phyloP scores from a whole-genome alignment of 352 stramenopile species.

The Globisporangium viniferum region DNA sequence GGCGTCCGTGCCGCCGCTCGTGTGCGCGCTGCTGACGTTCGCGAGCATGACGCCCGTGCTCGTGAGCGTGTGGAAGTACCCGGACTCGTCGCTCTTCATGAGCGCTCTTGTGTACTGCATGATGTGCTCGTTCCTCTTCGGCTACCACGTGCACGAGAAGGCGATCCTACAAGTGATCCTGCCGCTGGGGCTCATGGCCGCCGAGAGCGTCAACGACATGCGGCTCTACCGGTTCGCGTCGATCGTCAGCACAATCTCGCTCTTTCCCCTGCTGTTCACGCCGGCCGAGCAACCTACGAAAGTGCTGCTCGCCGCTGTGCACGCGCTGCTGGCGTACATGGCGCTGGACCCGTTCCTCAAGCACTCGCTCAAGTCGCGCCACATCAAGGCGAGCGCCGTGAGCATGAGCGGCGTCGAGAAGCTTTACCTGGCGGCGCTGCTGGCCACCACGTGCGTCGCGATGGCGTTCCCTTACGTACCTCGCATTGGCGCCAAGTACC shows the following conservation, averaged over 20 bases:
- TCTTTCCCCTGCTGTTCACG: slow-evolving; percentile 87
- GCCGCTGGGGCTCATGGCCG: slow-evolving; percentile 62
- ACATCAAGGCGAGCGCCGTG: slow-evolving; percentile 64
- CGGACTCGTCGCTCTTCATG: slow-evolving; percentile 77
- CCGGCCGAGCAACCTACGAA: slow-evolving; percentile 74
- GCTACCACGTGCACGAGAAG: slow-evolving; percentile 99
- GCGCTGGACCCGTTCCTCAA: slow-evolving; percentile 67
- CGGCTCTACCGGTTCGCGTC: slow-evolving; percentile 78
- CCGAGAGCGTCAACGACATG: slow-evolving; percentile 79
- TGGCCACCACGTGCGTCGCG: slow-evolving; percentile 32
- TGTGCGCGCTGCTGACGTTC: slow-evolving; percentile 83
- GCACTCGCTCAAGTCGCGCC: slow-evolving; percentile 62
- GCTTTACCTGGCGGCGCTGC: slow-evolving; percentile 42
- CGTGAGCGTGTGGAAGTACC: slow-evolving; percentile 70
- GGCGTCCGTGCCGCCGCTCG: slow-evolving; percentile 49
- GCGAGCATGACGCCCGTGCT: slow-evolving; percentile 75
- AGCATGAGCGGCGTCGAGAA: slow-evolving; percentile 54
- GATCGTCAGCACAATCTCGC: slow-evolving; percentile 63
- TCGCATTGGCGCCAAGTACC: slow-evolving; percentile 38
- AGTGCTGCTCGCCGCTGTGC: slow-evolving; percentile 56
- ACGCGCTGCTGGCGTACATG: slow-evolving; percentile 62
- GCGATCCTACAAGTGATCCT: slow-evolving; percentile 92
- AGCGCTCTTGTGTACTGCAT: slow-evolving; percentile 87
- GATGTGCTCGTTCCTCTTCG: slow-evolving; percentile 95
- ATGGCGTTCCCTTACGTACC: slow-evolving; percentile 57